Evolutionary conservation across 192 early-diverging fungal species (phyloP).

Genomic region (Cetraspora pellucida): DNA sequence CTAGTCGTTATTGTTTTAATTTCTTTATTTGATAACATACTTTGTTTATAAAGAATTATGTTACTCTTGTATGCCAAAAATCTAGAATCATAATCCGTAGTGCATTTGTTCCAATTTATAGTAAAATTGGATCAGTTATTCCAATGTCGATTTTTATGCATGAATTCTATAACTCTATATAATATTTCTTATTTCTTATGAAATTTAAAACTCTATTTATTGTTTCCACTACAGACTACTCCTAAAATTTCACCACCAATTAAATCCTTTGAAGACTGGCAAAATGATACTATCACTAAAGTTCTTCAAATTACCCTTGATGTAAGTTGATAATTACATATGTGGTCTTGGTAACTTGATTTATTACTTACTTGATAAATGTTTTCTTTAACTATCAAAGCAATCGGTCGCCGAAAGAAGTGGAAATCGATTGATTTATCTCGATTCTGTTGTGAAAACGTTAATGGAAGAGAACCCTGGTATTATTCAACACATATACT

Average conservation of each 20-base stretch:
- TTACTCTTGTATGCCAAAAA: no score
- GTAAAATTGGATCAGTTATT: no score
- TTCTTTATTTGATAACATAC: no score
- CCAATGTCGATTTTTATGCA: no score
- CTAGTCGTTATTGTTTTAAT: no score
- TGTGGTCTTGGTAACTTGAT: not conserved
- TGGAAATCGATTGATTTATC: slow-evolving; percentile 38
- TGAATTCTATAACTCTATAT: not conserved
- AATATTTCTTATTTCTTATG: not conserved
- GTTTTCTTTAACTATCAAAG: slow-evolving; percentile 22
- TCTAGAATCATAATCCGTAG: no score
- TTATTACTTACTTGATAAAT: not conserved
- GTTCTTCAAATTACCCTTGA: slow-evolving; percentile 80
- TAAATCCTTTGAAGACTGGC: slow-evolving; percentile 74
- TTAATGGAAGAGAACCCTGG: slow-evolving; percentile 42
- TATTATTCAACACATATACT: not conserved
- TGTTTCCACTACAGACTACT: slow-evolving; percentile 27
- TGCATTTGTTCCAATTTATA: no score
- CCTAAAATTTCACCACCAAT: slow-evolving; percentile 38
- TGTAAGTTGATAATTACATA: slow-evolving; percentile 46
- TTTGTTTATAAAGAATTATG: no score
- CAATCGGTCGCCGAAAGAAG: slow-evolving; percentile 35
- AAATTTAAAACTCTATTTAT: not conserved
- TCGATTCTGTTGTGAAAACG: slow-evolving; percentile 38
- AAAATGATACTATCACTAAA: slow-evolving; percentile 76